These are phyloP conservation scores for Halophytophthora batemanensis DNA, from an alignment of 352 stramenopile species.

Conservation along the genomic window DNA sequence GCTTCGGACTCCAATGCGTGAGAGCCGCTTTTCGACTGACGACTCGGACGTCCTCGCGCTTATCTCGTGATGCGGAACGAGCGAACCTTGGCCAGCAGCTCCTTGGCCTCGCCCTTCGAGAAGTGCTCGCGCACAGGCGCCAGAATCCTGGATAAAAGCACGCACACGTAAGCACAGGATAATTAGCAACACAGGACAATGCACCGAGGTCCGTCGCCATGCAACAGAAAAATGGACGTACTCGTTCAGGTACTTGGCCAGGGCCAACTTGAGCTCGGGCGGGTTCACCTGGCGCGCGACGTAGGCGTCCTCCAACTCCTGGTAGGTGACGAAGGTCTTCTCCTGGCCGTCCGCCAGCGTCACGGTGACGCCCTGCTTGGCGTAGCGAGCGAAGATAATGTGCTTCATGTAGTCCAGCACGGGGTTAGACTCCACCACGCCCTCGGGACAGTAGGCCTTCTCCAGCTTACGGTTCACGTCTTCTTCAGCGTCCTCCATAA, in stretches of 20 bases:
- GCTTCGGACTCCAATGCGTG: no score
- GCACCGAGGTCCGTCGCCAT: constrained; percentile 1
- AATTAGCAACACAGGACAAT: constrained; percentile 6
- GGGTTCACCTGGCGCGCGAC: constrained; percentile 87
- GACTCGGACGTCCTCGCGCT: constrained; percentile 8
- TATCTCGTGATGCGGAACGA: constrained; percentile 96
- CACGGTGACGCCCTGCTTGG: constrained; percentile 41
- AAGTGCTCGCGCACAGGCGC: constrained; percentile 98
- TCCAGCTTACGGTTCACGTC: constrained; percentile 98
- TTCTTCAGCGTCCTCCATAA: constrained; percentile 97
- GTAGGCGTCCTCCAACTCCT: constrained; percentile 91
- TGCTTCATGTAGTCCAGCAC: constrained; percentile 98
- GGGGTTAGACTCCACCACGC: constrained; percentile 90
- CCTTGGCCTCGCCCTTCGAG: constrained; percentile 91
- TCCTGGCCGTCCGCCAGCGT: constrained; percentile 43
- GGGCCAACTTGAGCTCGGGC: constrained; percentile 92
- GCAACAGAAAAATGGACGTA: constrained; percentile 33
- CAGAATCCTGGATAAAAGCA: constrained; percentile 71
- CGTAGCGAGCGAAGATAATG: constrained; percentile 93
- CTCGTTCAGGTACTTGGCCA: constrained; percentile 92
- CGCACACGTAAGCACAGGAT: constrained; percentile 9
- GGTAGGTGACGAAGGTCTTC: constrained; percentile 88
- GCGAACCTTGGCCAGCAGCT: constrained; percentile 94
- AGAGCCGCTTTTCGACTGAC: no score
- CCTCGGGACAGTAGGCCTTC: constrained; percentile 96